Evolutionary conservation across 2,329 filamentous ascomycete genomes (phyloP), one percentile per base, ranked within the genome.

Genomic region (Myriosclerotinia duriaeana): DNA sequence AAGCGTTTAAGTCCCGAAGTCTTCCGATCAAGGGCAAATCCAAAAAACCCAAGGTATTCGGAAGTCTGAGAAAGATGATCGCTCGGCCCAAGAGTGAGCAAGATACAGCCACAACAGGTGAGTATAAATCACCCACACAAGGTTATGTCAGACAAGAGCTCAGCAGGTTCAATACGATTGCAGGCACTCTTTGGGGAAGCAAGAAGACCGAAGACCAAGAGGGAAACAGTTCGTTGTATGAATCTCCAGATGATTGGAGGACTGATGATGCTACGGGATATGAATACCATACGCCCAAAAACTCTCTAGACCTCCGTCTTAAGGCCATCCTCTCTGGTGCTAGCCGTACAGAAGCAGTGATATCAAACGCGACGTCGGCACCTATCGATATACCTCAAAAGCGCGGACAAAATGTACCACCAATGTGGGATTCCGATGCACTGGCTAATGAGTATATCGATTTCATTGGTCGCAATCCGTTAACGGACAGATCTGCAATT

Each of bases 331-430:
- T 17, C 15, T 15, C n/a, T 26, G n/a, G 56, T 38, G 4, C 17
- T 60, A 34, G 30, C 30, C 30, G 4, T 34, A 1, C 44, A n/a
- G 30, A 60, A 17, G 7, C n/a, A n/a, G 14, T 17, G 42, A 12
- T 38, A 12, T 60, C 44, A 38, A 48, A 38, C 5, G 46, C 44
- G 15, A 26, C 34, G 15, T 50, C 58, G 14, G 14, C 30, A 15
- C 58, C 58, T 14, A 61, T 61, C n/a, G 58, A 61, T 20, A 61
- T 61, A 50, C 58, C 44, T 17, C 58, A 26, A 20, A 61, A 36
- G 6, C 5, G 8, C 26, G 30, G 46, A 7, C 2, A 7, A 5
- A 17, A 50, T 20, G 9, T 5, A 3, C 5, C 4, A 15, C 38
- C 17, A 20, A 26, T 26, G 22, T 40, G 44, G 46, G 34, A 44